phyloP scores from a whole-genome alignment of 2,329 filamentous ascomycete species.

The Fusarium sp. region DNA sequence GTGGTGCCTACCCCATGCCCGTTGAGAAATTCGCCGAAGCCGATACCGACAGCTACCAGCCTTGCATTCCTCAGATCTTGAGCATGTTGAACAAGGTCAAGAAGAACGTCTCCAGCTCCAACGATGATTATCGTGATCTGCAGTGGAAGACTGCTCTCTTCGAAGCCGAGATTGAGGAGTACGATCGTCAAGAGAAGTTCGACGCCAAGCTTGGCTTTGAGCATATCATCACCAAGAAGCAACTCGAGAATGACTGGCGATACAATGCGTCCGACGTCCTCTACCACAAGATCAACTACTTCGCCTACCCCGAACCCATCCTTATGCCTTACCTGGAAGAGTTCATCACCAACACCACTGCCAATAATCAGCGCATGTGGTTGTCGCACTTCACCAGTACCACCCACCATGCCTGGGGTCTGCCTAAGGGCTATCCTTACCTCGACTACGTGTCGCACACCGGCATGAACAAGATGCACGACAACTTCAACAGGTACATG shows the following conservation, averaged over 20 bases:
- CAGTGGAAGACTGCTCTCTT: constrained; percentile 53
- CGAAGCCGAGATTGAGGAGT: constrained; percentile 52
- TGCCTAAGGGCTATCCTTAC: constrained; percentile 39
- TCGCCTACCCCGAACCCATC: constrained; percentile 51
- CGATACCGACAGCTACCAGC: constrained; percentile 58
- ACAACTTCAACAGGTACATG: constrained; percentile 51
- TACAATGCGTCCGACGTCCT: constrained; percentile 44
- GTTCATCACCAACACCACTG: constrained; percentile 50
- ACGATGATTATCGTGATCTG: constrained; percentile 45
- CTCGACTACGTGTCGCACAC: constrained; percentile 42
- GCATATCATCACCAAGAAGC: constrained; percentile 49
- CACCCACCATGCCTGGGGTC: constrained; percentile 52
- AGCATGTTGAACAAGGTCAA: constrained; percentile 51
- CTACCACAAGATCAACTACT: constrained; percentile 51
- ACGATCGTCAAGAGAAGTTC: constrained; percentile 53
- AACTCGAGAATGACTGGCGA: constrained; percentile 44
- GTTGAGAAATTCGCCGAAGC: constrained; percentile 60
- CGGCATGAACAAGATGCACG: constrained; percentile 45
- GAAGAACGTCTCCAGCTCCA: constrained; percentile 24
- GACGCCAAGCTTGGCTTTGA: constrained; percentile 51
- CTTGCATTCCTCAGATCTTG: constrained; percentile 58
- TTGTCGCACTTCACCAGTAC: constrained; percentile 55
- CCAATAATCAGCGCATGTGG: constrained; percentile 53
- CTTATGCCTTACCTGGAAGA: constrained; percentile 51
- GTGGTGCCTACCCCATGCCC: constrained; percentile 58